Percentiles rank a stretch among this genome's conserved stretches.
Evolutionary conservation across 305 asterid genomes (phyloP).

Genomic region (Withania somnifera): DNA sequence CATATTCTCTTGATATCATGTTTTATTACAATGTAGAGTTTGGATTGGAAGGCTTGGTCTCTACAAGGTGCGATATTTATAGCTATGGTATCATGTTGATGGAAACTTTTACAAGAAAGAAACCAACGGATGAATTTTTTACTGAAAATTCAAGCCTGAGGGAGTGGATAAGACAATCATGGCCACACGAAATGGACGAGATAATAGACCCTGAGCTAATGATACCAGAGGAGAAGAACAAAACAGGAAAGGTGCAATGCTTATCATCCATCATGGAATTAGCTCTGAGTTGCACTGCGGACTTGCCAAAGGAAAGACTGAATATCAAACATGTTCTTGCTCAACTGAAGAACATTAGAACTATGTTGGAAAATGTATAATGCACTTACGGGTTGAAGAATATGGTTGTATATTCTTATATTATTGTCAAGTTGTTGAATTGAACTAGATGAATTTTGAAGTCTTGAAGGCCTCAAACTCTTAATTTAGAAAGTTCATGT

Average conservation of each 20-base stretch:
- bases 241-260: background rate
- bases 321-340: slow-evolving; percentile 3
- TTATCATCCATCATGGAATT: slow-evolving; percentile 3
- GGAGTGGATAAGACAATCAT: slow-evolving; percentile 1
- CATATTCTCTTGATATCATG: background rate
- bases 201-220: background rate
- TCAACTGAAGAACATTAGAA: background rate
- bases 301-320: background rate
- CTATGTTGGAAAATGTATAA: background rate
- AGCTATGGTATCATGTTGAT: slow-evolving; percentile 13
- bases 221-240: background rate
- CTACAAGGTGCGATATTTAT: slow-evolving; percentile 7
- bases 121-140: background rate
- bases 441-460: background rate
- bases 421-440: background rate
- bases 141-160: background rate
- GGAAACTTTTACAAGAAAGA: slow-evolving; percentile 11
- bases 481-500: background rate
- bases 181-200: background rate
- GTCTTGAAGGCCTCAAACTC: background rate
- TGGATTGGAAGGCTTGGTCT: slow-evolving; percentile 8
- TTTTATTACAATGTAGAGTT: background rate
- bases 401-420: background rate
- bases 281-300: background rate
- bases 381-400: background rate